Evolutionary conservation across 495 filamentous ascomycete species (phyloP), one percentile per base, ranked within the genome.

Genomic region (Penicillium macrosclerotiorum): DNA sequence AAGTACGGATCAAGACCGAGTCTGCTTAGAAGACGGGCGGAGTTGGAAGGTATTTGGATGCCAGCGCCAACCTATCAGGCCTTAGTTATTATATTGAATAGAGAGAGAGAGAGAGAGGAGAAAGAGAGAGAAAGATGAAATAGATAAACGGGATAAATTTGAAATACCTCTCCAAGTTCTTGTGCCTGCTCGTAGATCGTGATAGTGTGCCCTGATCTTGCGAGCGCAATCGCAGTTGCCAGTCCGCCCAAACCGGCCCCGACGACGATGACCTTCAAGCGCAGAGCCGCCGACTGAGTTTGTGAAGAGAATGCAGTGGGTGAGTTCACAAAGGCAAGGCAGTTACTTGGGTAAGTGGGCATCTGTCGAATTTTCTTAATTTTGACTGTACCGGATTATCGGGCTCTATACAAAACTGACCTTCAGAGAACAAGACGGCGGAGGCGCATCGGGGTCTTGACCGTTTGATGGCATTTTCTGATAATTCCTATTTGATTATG

Each of bases 1-100:
- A 77, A 45, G 32, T 68, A 67, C 0, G 63, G 59, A 5, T 46
- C 56, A 2, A 77, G 51, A 0, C 72, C 73, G 32, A 66, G 63
- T 47, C 42, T 60, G 36, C 54, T 42, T 1, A 83, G 68, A 9
- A 83, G 64, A 0, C 68, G 67, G 4, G 68, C 62, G 7, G 72
- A 69, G 42, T 83, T 83, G 2, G 80, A 72, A 7, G 77, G 73
- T 24, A 81, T 70, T 47, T 82, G 79, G 41, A 82, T 81, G 13
- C 80, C 80, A 1, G 78, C 80, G 4, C 79, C 79, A 24, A 76
- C 77, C 57, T 79, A 31, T n/a, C 17, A 6, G 5, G 4, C 8
- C n/a, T 49, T 27, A 48, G 37, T 5, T 17, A 11, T 40, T 8
- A 2, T 0, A n/a, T 19, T n/a, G 4, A 22, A 0, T 8, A 13